These are phyloP conservation scores for Diutina scorzettiae DNA, from an alignment of 1,139 yeast genomes.

Conservation along the genomic window DNA sequence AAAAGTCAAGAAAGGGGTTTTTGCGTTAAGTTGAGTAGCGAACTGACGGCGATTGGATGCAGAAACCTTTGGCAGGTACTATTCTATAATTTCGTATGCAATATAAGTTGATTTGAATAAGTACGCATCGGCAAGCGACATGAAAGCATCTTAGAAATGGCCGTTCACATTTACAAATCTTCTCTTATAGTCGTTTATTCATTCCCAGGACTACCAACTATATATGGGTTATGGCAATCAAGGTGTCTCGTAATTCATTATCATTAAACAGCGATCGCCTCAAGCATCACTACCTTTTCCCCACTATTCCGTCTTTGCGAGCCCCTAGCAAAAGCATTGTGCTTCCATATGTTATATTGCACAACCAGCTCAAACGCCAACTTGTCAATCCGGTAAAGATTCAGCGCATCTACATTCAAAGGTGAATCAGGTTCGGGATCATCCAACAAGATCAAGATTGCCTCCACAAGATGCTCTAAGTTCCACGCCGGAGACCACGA, in stretches of 20 bases:
- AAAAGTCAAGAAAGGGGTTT: slow-evolving; percentile 44
- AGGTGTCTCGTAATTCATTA: neutral
- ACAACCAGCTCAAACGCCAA: slow-evolving; percentile 52
- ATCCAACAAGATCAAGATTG: slow-evolving; percentile 54
- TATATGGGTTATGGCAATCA: too few relatives aligned
- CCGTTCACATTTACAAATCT: too few relatives aligned
- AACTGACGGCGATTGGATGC: too few relatives aligned
- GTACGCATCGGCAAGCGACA: too few relatives aligned
- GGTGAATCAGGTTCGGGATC: slow-evolving; percentile 86
- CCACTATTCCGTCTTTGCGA: slow-evolving; percentile 1
- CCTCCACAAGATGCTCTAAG: slow-evolving; percentile 53
- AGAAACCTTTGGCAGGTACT: too few relatives aligned
- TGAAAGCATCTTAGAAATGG: too few relatives aligned
- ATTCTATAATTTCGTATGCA: too few relatives aligned
- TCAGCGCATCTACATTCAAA: slow-evolving; percentile 77
- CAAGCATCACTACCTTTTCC: neutral
- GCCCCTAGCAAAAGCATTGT: slow-evolving; percentile 14
- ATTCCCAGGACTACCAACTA: too few relatives aligned
- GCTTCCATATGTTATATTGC: slow-evolving; percentile 45
- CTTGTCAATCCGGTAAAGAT: slow-evolving; percentile 43
- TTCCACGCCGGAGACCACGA: slow-evolving; percentile 93
- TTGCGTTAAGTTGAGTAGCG: slow-evolving; percentile 35
- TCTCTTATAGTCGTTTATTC: too few relatives aligned
- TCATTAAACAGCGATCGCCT: neutral
- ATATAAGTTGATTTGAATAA: too few relatives aligned